Evolutionary conservation across 1,284 basidiomycete species (phyloP).

Genomic region (Cryptococcus amylolentus): DNA sequence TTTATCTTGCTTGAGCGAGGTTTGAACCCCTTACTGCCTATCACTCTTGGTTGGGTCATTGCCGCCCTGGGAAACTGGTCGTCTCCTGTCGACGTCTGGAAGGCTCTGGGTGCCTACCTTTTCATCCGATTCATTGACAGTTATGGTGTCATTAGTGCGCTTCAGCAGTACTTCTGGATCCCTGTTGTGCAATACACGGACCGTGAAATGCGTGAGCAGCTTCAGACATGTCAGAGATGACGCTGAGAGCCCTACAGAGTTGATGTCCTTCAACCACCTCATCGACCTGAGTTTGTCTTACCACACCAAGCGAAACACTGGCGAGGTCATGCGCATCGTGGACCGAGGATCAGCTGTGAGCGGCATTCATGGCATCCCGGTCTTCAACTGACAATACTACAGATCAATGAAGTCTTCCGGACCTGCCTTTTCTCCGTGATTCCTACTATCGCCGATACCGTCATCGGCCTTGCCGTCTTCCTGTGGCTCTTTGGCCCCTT

Average conservation of each 20-base stretch:
- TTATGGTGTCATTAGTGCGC: constrained; percentile 67
- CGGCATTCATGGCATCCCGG: too few species aligned
- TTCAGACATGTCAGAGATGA: too few species aligned
- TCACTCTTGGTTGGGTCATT: constrained; percentile 33
- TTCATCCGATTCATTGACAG: constrained; percentile 25
- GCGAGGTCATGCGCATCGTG: constrained; percentile 90
- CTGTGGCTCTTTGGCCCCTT: constrained; percentile 79
- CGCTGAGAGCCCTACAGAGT: constrained; percentile 40
- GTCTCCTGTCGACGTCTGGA: constrained; percentile 23
- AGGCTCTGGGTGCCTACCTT: constrained; percentile 33
- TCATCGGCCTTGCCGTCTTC: constrained; percentile 91
- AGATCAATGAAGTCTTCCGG: constrained; percentile 85
- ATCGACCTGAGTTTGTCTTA: constrained; percentile 86
- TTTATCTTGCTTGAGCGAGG: constrained; percentile 27
- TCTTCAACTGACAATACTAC: too few species aligned
- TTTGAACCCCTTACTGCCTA: constrained; percentile 33
- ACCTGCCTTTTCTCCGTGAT: constrained; percentile 90
- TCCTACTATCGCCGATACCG: constrained; percentile 90
- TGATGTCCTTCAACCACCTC: constrained; percentile 88
- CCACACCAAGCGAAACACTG: constrained; percentile 92
- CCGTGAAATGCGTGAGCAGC: constrained; percentile 64
- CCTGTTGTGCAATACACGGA: constrained; percentile 93
- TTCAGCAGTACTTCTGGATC: constrained; percentile 94
- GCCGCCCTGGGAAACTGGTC: constrained; percentile 25
- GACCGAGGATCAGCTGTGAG: constrained; percentile 84